phyloP scores from a whole-genome alignment of 495 filamentous ascomycete species.

The Penicillium alfredii region DNA sequence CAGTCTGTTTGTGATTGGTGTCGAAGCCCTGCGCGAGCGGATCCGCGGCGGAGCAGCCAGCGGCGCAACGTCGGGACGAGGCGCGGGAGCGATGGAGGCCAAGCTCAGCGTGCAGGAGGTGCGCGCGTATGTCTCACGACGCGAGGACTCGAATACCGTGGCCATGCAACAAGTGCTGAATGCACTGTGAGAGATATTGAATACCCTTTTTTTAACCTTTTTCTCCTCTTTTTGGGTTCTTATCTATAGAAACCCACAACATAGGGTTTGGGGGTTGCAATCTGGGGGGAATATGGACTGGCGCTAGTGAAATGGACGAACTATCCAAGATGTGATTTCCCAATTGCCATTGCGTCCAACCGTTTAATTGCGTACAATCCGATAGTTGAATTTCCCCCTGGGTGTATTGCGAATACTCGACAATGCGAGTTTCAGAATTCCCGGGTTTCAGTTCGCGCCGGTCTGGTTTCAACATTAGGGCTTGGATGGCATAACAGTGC shows the following conservation, averaged over 20 bases:
- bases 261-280: conserved; percentile 1
- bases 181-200: conserved; percentile 42
- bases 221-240: too few relatives aligned
- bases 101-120: conserved; percentile 63
- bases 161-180: conserved; percentile 76
- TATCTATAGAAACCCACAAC: too few relatives aligned
- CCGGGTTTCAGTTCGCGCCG: conserved; percentile 15
- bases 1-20: conserved; percentile 92
- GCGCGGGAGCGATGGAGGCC: too few relatives aligned
- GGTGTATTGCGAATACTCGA: too few relatives aligned
- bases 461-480: too few relatives aligned
- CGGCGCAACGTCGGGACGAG: too few relatives aligned
- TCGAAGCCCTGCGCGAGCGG: conserved; percentile 78
- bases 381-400: too few relatives aligned
- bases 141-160: conserved; percentile 75
- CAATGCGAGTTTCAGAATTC: conserved; percentile 8
- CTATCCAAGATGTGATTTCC: too few relatives aligned
- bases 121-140: conserved; percentile 70
- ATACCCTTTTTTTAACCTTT: conserved; percentile 1
- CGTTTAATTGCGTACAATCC: not conserved
- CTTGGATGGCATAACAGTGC: not conserved
- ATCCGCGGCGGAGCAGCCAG: conserved; percentile 50
- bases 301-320: too few relatives aligned
- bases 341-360: not conserved
- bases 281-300: not conserved